phyloP scores from a whole-genome alignment of 2,329 filamentous ascomycete genomes.

The Sporothrix protearum region DNA sequence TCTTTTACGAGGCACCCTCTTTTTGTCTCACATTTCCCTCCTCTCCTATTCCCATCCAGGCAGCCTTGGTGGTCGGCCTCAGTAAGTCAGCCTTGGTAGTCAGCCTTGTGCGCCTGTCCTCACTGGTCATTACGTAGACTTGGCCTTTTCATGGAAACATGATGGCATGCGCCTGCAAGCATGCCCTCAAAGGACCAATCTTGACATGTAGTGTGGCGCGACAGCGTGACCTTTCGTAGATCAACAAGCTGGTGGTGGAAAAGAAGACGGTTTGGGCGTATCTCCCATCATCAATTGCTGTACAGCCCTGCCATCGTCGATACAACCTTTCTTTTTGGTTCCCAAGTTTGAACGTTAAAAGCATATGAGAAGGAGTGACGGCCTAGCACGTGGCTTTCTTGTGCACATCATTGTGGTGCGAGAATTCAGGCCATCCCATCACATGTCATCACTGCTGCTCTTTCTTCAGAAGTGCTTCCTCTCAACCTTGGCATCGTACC shows the following conservation, averaged over 20 bases:
- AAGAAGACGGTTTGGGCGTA: neutral
- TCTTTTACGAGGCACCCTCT: slow-evolving; percentile 2
- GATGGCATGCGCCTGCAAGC: neutral
- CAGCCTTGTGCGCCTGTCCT: neutral
- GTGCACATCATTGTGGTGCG: too few relatives aligned
- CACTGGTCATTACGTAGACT: neutral
- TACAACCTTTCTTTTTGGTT: neutral
- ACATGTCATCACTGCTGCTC: too few relatives aligned
- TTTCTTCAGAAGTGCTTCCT: too few relatives aligned
- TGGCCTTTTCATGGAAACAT: neutral
- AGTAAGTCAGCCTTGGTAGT: neutral
- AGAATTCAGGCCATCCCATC: too few relatives aligned
- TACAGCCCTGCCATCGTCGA: neutral
- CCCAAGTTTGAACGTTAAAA: neutral
- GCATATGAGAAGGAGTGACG: neutral
- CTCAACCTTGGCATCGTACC: neutral
- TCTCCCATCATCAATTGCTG: neutral
- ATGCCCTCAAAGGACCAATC: neutral
- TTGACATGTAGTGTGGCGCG: neutral
- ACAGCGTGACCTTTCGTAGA: neutral
- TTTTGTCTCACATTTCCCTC: slow-evolving; percentile 3
- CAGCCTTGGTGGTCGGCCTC: neutral
- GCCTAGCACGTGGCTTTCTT: neutral
- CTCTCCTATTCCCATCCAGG: neutral
- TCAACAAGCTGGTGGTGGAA: neutral